These are phyloP conservation scores for Knufia petricola DNA, from an alignment of 2,329 filamentous ascomycete species.

Conservation along the genomic window DNA sequence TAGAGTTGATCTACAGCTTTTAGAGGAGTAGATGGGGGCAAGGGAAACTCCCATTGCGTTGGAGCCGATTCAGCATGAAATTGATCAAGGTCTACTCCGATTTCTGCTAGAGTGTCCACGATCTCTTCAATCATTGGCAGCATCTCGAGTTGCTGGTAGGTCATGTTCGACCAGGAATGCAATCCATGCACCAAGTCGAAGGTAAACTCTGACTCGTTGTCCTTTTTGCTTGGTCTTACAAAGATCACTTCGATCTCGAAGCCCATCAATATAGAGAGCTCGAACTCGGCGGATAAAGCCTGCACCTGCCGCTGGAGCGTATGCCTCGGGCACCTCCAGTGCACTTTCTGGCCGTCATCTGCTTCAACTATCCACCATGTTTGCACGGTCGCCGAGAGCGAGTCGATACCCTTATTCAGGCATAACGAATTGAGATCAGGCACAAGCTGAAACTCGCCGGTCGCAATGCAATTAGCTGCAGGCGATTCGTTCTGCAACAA, in stretches of 20 bases:
- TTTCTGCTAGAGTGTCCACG: constrained; percentile 47
- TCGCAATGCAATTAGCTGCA: constrained; percentile 44
- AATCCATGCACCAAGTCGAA: constrained; percentile 47
- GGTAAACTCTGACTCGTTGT: constrained; percentile 21
- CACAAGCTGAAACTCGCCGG: constrained; percentile 57
- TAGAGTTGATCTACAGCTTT: constrained; percentile 62
- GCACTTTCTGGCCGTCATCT: constrained; percentile 22
- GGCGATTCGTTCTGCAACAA: constrained; percentile 59
- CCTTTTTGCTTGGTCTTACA: constrained; percentile 40
- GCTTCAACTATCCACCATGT: constrained; percentile 53
- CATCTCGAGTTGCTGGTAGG: constrained; percentile 49
- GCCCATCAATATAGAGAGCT: constrained; percentile 55
- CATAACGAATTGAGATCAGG: constrained; percentile 57
- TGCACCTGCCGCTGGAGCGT: constrained; percentile 49
- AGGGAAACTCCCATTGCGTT: constrained; percentile 69
- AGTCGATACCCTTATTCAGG: constrained; percentile 46
- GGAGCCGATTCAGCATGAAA: constrained; percentile 64
- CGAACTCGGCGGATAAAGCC: constrained; percentile 41
- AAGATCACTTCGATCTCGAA: constrained; percentile 79
- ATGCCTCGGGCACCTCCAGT: constrained; percentile 52
- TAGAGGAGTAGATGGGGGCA: constrained; percentile 54
- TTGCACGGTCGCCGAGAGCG: constrained; percentile 54
- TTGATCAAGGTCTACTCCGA: constrained; percentile 59
- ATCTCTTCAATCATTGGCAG: constrained; percentile 57
- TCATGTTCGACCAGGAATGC: constrained; percentile 62